These are phyloP conservation scores for Cyclotella atomus DNA, from an alignment of 108 stramenopile species.

Conservation along the genomic window DNA sequence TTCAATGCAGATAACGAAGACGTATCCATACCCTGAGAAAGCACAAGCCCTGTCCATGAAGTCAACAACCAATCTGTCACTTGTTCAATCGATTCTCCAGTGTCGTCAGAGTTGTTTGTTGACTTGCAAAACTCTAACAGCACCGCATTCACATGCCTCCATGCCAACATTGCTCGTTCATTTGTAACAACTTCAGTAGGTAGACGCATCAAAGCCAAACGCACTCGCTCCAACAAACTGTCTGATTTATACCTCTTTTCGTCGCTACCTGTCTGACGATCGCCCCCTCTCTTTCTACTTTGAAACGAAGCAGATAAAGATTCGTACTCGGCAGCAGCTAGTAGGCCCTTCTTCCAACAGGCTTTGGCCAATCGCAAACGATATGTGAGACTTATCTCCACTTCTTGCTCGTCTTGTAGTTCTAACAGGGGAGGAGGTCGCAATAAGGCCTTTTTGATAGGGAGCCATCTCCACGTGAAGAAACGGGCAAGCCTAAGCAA, in stretches of 20 bases:
- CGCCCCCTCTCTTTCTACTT: background rate
- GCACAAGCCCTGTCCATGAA: constrained; percentile 38
- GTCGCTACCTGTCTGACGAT: background rate
- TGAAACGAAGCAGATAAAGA: constrained; percentile 9
- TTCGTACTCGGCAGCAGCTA: constrained; percentile 38
- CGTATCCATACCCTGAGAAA: constrained; percentile 29
- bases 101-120: background rate
- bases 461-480: constrained; percentile 30
- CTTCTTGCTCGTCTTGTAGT: background rate
- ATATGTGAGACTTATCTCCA: constrained; percentile 22
- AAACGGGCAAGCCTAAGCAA: constrained; percentile 29
- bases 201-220: constrained; percentile 34
- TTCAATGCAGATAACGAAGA: background rate
- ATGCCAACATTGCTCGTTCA: constrained; percentile 14
- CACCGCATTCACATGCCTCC: constrained; percentile 33
- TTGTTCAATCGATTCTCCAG: background rate
- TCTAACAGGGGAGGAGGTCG: constrained; percentile 9
- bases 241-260: background rate
- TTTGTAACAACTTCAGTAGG: constrained; percentile 23
- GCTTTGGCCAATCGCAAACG: constrained; percentile 37
- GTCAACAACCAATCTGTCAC: constrained; percentile 41
- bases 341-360: constrained; percentile 17
- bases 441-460: constrained; percentile 35
- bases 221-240: constrained; percentile 32
- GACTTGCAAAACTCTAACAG: constrained; percentile 18